Conservation (phyloP, 805 yeast species). For the Candida multigemmis region DNA sequence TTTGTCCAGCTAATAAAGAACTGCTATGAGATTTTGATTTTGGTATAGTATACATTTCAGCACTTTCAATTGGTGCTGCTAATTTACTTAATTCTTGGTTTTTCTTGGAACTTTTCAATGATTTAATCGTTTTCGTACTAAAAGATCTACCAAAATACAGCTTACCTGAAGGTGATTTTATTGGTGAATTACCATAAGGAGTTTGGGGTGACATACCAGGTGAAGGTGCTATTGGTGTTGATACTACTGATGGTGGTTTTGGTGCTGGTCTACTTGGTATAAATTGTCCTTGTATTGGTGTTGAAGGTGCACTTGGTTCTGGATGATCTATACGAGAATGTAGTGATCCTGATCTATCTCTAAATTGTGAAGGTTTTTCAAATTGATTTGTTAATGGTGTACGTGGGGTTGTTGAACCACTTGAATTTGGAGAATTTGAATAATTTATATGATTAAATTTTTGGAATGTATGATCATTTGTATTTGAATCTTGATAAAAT, state of each 20-base stretch:
- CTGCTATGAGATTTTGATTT: constrained; percentile 33
- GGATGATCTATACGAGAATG: constrained; percentile 2
- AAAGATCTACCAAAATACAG: constrained; percentile 25
- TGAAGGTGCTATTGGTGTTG: constrained; percentile 3
- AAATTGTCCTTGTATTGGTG: constrained; percentile 25
- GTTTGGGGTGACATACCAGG: constrained; percentile 2
- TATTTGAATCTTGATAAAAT: constrained; percentile 57
- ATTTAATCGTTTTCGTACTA: constrained; percentile 28
- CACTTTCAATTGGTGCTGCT: constrained; percentile 5
- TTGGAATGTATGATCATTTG: constrained; percentile 35
- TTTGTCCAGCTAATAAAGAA: constrained; percentile 20
- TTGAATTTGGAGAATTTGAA: constrained; percentile 16
- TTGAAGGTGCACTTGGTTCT: constrained; percentile 2
- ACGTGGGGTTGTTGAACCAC: constrained; percentile 13
- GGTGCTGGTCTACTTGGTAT: constrained; percentile 67
- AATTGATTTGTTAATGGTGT: constrained; percentile 2
- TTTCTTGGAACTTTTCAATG: constrained; percentile 16
- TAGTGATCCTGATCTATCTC: constrained; percentile 1
- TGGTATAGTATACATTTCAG: constrained; percentile 13
- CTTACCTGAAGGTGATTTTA: constrained; percentile 5
- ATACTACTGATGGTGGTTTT: constrained; percentile 34
- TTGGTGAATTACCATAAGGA: constrained; percentile 7
- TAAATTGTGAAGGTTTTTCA: no score
- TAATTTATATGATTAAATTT: constrained; percentile 26
- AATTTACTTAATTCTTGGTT: constrained; percentile 6